These are phyloP conservation scores for Epithele typhae DNA, from an alignment of 768 basidiomycete genomes.

Conservation along the genomic window DNA sequence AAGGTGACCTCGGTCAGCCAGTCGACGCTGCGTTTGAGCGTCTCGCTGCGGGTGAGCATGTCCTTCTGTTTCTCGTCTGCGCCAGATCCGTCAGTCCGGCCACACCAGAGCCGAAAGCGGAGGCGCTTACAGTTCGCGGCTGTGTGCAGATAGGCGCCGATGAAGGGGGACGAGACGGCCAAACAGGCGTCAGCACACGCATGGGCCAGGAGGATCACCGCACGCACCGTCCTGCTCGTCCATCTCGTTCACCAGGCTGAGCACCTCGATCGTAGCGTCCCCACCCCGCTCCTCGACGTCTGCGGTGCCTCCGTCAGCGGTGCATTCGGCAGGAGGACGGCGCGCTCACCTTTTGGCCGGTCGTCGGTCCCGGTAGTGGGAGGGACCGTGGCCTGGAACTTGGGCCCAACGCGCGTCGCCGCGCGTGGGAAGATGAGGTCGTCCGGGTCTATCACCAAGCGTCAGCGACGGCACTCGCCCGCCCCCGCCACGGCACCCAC, in stretches of 20 bases:
- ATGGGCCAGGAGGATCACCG: constrained; percentile 15
- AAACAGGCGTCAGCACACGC: constrained; percentile 9
- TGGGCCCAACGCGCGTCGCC: constrained; percentile 84
- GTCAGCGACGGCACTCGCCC: constrained; percentile 17
- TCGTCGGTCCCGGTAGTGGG: constrained; percentile 27
- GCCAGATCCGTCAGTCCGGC: too few species aligned
- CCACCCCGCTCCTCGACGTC: constrained; percentile 56
- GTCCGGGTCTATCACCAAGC: constrained; percentile 70
- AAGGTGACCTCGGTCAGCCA: constrained; percentile 76
- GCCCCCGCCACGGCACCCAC: constrained; percentile 35
- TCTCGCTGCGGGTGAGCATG: constrained; percentile 47
- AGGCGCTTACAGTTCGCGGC: too few species aligned
- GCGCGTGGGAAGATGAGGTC: constrained; percentile 96
- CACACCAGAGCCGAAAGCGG: too few species aligned
- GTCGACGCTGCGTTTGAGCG: constrained; percentile 62
- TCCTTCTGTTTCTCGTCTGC: constrained; percentile 67
- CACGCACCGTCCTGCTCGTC: constrained; percentile 63
- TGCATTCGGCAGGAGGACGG: background rate
- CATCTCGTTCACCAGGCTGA: constrained; percentile 61
- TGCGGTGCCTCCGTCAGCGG: background rate
- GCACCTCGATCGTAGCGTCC: constrained; percentile 68
- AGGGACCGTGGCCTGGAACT: constrained; percentile 71
- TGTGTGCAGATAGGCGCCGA: background rate
- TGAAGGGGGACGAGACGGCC: constrained; percentile 6
- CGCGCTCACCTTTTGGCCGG: constrained; percentile 21